Evolutionary conservation across 2,329 filamentous ascomycete genomes (phyloP), one percentile per base, ranked within the genome.

Genomic region (Fusarium kyushuense): DNA sequence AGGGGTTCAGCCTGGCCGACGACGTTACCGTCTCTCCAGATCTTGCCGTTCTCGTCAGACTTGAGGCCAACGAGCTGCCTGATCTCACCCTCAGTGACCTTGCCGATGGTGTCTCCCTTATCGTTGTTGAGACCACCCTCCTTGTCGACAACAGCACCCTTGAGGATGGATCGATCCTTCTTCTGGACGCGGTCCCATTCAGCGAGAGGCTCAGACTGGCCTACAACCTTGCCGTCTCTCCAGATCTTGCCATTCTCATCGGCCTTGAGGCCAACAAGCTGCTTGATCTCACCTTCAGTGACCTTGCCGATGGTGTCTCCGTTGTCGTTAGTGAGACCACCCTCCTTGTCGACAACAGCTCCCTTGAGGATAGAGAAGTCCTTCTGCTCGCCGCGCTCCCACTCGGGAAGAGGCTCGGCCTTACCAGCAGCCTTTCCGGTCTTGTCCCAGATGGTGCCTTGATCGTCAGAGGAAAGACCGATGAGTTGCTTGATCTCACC

Each of bases 41-140:
- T 85, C 51, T 92, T 90, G 13, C 90, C 90, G 47, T 92, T 89
- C 30, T 89, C 81, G 51, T 92, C 89, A n/a, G 91, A 88, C 35
- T 83, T 79, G 76, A 89, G 89, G 27, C 89, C 90, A 51, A 86
- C 83, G n/a, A 92, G 83, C 61, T 90, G 83, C 75, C 88, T 85
- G 19, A 86, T 68, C 32, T 89, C 86, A 33, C 90, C 90, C 69
- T 90, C 84, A 38, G 86, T 78, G 13, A 93, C 81, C 41, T 86
- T 87, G 30, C 88, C 90, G 68, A 92, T 80, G 8, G 86, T 74
- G 51, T 85, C 80, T 35, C 84, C 83, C 51, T 84, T 79, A 7
- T 84, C 79, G 66, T 86, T 82, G 36, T 86, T 81, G 25, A 88
- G 80, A 46, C 88, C 87, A 51, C 86, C 86, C 5, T 69, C 66